Percentiles rank a stretch among this genome's conserved stretches.
Evolutionary conservation across 2,329 filamentous ascomycete species (phyloP).

Genomic region (Biscogniauxia sp.): DNA sequence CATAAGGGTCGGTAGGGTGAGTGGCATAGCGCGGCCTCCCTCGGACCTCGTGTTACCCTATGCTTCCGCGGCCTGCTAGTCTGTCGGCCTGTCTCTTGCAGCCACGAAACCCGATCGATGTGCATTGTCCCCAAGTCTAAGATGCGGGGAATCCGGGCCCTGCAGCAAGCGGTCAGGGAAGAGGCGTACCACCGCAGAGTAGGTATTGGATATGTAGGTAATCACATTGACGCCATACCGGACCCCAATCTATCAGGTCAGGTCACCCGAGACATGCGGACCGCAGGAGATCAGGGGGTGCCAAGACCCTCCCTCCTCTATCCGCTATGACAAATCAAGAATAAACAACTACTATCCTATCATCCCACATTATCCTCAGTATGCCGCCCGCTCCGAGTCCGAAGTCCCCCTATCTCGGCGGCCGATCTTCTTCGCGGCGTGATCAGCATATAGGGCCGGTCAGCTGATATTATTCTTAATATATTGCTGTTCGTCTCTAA

Average conservation of each 20-base stretch:
- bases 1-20: too few relatives aligned
- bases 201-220: constrained; percentile 2
- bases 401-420: background rate
- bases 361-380: background rate
- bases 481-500: background rate
- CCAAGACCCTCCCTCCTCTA: background rate
- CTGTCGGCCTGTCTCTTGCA: background rate
- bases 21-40: background rate
- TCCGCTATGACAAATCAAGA: background rate
- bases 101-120: background rate
- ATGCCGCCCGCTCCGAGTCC: background rate
- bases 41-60: background rate
- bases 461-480: constrained; percentile 1
- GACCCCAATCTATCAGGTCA: background rate
- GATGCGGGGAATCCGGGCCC: constrained; percentile 1
- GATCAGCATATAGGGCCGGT: constrained; percentile 2
- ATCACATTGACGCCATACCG: background rate
- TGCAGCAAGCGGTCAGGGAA: background rate
- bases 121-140: background rate
- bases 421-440: background rate
- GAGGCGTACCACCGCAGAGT: background rate
- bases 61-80: background rate
- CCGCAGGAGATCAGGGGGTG: background rate
- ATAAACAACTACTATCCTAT: background rate
- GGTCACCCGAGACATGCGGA: background rate